These are phyloP conservation scores for Cadophora sp. DNA, from an alignment of 2,329 filamentous ascomycete genomes.

Conservation along the genomic window DNA sequence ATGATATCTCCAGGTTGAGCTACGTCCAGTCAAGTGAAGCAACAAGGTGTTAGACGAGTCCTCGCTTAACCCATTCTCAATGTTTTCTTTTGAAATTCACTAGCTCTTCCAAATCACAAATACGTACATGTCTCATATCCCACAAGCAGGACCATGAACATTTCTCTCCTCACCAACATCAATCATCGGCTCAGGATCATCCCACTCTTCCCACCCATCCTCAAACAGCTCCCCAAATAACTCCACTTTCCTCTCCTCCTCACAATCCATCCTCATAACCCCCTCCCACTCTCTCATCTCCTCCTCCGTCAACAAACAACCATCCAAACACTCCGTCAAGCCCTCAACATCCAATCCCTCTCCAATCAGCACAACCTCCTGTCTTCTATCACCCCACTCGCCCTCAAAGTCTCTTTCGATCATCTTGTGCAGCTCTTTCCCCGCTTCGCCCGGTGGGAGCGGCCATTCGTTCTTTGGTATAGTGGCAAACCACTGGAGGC, in stretches of 20 bases:
- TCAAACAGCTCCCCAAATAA: slow-evolving; percentile 2
- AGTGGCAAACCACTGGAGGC: slow-evolving; percentile 29
- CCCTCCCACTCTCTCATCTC: slow-evolving; percentile 18
- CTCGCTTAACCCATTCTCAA: not conserved
- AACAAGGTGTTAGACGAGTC: no score
- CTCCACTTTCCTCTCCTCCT: slow-evolving; percentile 1
- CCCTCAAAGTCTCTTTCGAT: slow-evolving; percentile 27
- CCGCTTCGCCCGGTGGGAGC: not conserved
- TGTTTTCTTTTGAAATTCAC: not conserved
- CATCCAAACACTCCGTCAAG: slow-evolving; percentile 4
- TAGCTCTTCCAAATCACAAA: not conserved
- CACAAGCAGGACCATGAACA: slow-evolving; percentile 9
- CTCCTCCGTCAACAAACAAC: slow-evolving; percentile 14
- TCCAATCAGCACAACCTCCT: slow-evolving; percentile 18
- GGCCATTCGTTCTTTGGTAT: slow-evolving; percentile 24
- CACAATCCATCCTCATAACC: slow-evolving; percentile 13
- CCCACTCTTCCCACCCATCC: slow-evolving; percentile 14
- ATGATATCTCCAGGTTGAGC: no score
- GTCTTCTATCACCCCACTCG: slow-evolving; percentile 16
- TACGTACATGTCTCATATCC: not conserved
- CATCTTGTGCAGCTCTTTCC: slow-evolving; percentile 17
- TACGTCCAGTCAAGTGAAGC: no score
- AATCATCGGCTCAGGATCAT: slow-evolving; percentile 8
- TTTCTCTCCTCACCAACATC: not conserved
- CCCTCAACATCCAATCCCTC: slow-evolving; percentile 6